Conservation (phyloP, 257 asterid genomes). For the Nicotiana undulata region DNA sequence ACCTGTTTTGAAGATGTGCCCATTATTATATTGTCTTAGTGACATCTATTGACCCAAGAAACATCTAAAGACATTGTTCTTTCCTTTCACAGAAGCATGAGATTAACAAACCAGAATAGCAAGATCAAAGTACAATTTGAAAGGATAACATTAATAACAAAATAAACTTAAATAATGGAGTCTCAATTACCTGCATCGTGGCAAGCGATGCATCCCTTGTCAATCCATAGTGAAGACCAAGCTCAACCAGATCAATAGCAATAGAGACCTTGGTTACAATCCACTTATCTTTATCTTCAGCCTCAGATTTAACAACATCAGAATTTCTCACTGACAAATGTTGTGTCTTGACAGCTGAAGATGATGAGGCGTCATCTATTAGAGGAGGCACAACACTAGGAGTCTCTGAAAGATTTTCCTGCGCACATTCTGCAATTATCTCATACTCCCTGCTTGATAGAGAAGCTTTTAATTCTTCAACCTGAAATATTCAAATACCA, state of each 20-base stretch:
- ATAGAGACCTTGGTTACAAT: constrained; percentile 61
- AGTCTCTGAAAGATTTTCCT: constrained; percentile 74
- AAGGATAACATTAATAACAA: neutral
- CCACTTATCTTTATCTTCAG: constrained; percentile 40
- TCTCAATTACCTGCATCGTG: constrained; percentile 61
- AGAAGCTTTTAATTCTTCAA: constrained; percentile 88
- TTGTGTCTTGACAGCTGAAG: constrained; percentile 35
- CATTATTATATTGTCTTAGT: neutral
- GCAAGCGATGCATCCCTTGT: constrained; percentile 91
- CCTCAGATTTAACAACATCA: constrained; percentile 40
- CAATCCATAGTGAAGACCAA: constrained; percentile 74
- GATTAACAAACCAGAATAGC: neutral
- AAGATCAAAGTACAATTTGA: neutral
- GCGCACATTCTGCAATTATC: constrained; percentile 82
- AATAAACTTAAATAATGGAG: neutral
- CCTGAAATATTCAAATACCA: constrained; percentile 38
- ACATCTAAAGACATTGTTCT: neutral
- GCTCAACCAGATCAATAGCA: constrained; percentile 66
- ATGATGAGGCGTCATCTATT: constrained; percentile 37
- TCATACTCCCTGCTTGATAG: constrained; percentile 89
- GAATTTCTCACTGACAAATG: constrained; percentile 30
- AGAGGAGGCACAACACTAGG: constrained; percentile 65
- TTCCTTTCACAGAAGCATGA: neutral
- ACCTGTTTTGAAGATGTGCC: neutral
- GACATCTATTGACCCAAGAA: constrained; percentile 1